phyloP scores from a whole-genome alignment of 768 basidiomycete genomes.

The Auriculariales sp. region DNA sequence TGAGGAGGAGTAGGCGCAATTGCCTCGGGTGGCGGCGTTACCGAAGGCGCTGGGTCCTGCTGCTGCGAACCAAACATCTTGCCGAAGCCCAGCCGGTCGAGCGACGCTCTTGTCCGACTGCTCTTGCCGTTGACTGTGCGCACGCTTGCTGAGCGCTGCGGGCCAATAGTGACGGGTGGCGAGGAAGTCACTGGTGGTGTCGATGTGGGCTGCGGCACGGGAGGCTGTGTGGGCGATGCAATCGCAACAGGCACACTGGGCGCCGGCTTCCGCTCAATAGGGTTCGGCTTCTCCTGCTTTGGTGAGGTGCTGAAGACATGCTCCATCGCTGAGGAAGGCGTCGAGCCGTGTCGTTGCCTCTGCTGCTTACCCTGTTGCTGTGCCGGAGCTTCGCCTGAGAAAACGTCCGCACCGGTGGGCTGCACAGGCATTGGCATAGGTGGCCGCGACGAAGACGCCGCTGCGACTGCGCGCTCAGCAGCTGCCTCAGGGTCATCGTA shows the following conservation, averaged over 20 bases:
- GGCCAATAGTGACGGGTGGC: not conserved
- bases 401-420: not conserved
- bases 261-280: no score
- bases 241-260: no score
- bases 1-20: constrained; percentile 14
- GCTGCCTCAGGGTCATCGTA: constrained; percentile 51
- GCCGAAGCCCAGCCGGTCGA: constrained; percentile 67
- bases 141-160: not conserved
- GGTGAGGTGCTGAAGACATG: not conserved
- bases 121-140: constrained; percentile 28
- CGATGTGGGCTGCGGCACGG: not conserved
- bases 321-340: not conserved
- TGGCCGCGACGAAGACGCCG: constrained; percentile 1
- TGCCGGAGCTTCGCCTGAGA: not conserved
- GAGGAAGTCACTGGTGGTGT: not conserved
- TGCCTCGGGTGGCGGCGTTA: constrained; percentile 14
- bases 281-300: not conserved
- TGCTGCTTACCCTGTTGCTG: not conserved
- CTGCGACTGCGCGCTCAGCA: constrained; percentile 8
- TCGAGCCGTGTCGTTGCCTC: not conserved
- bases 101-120: constrained; percentile 52
- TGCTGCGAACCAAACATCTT: constrained; percentile 45
- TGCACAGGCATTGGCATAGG: not conserved
- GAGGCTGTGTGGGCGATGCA: no score
- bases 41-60: constrained; percentile 13